Evolutionary conservation across 495 filamentous ascomycete species (phyloP).

Genomic region (Bathelium albidoporum): DNA sequence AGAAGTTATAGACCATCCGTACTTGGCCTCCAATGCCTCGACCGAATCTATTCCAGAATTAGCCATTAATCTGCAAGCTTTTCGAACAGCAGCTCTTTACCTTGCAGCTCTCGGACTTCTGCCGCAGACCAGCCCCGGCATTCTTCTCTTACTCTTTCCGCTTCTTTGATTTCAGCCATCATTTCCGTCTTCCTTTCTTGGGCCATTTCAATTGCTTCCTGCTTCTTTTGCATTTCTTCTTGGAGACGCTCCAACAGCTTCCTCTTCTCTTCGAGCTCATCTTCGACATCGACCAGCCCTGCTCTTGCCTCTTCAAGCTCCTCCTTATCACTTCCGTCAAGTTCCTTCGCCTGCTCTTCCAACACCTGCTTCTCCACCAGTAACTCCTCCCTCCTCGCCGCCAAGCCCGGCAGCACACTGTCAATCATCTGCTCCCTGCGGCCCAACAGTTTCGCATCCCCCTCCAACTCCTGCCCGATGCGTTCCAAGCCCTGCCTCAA

Average conservation of each 20-base stretch:
- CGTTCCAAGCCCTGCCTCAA: conserved; percentile 67
- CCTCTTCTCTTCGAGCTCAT: conserved; percentile 58
- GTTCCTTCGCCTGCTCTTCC: conserved; percentile 59
- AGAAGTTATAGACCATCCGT: conserved; percentile 69
- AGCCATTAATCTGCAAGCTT: not conserved
- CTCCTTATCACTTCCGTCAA: conserved; percentile 67
- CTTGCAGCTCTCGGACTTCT: conserved; percentile 65
- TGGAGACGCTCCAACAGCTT: conserved; percentile 54
- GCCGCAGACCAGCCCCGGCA: conserved; percentile 77
- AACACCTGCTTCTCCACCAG: conserved; percentile 52
- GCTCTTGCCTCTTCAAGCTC: conserved; percentile 59
- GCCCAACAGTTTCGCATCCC: conserved; percentile 57
- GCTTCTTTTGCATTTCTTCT: conserved; percentile 51
- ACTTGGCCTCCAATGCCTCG: conserved; percentile 52
- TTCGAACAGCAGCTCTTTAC: conserved; percentile 33
- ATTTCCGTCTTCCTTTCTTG: conserved; percentile 57
- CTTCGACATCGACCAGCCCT: conserved; percentile 52
- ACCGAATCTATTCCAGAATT: conserved; percentile 46
- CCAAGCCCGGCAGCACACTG: conserved; percentile 52
- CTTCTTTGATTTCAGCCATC: conserved; percentile 64
- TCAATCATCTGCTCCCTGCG: conserved; percentile 58
- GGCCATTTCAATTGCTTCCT: conserved; percentile 47
- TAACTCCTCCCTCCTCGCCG: conserved; percentile 47
- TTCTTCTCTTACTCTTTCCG: conserved; percentile 74
- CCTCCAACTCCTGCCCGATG: conserved; percentile 63